Evolutionary conservation across 352 stramenopile species (phyloP), one percentile per base, ranked within the genome.

Genomic region (Phytopythium kandeliae): DNA sequence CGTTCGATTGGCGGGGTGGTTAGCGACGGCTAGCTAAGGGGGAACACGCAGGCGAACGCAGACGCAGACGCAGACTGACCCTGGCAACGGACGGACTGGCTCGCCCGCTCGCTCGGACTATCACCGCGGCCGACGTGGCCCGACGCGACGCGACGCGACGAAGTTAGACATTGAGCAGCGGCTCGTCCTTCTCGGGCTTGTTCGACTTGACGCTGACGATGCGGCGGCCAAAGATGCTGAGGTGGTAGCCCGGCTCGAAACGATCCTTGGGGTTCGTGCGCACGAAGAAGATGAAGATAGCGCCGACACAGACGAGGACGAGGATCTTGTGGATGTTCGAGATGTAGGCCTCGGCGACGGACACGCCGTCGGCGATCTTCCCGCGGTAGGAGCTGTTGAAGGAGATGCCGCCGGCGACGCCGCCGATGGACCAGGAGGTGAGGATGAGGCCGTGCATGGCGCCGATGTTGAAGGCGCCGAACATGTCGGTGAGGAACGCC

Each of bases 381-480:
- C 47, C 48, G 31, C 71, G 65, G 69, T 77, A 90, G 40, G 66
- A 54, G 50, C 56, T 63, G 62, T 86, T 91, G 58, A 91, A 91
- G 9, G 59, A 74, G 48, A 91, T 69, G 19, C 80, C 80, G 11
- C 82, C 82, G 8, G 67, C 79, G 10, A 93, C 74, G 6, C 75
- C 80, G 34, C 73, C 76, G 16, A 90, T 75, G 2, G 77, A 87
- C 80, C 78, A 87, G 11, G 79, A 67, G 9, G 82, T 91, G 15
- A 93, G 55, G 54, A 89, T 85, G 47, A 88, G 63, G 3, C 82
- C 82, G 61, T 93, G 79, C 70, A 93, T 83, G 30, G 77, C 78
- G 21, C 78, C 82, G 45, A 90, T 88, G 67, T 93, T 90, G 55
- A 67, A 89, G 6, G 75, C 74, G n/a, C 82, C 82, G 55, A 89